Evolutionary conservation across 495 filamentous ascomycete genomes (phyloP).

Genomic region (Aspergillus asperescens): DNA sequence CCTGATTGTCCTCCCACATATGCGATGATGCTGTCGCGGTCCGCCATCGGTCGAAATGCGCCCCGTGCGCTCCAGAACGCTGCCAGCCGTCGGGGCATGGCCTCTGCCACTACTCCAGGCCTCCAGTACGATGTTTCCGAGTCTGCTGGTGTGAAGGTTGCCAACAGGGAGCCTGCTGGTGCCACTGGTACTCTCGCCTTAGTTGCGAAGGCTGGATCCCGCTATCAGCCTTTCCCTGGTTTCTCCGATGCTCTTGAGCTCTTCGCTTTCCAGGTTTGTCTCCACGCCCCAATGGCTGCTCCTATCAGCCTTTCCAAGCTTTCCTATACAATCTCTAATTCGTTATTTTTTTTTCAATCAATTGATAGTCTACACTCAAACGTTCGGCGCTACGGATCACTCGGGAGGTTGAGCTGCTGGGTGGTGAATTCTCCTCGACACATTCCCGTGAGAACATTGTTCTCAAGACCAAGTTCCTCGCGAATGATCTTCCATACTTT

Average conservation of each 20-base stretch:
- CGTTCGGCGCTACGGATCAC: conserved; percentile 86
- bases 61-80: conserved; percentile 62
- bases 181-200: conserved; percentile 85
- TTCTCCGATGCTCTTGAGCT: conserved; percentile 83
- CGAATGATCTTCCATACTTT: conserved; percentile 95
- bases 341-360: conserved; percentile 1
- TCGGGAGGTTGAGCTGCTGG: conserved; percentile 91
- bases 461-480: conserved; percentile 86
- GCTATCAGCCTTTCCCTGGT: conserved; percentile 85
- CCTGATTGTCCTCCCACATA: conserved; percentile 37
- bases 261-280: conserved; percentile 91
- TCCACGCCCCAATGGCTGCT: conserved; percentile 21
- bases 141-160: conserved; percentile 81
- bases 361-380: conserved; percentile 68
- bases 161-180: conserved; percentile 78
- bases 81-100: conserved; percentile 64
- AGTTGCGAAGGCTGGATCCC: conserved; percentile 86
- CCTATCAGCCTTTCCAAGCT: neutral
- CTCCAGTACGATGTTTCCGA: conserved; percentile 86
- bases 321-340: conserved; percentile 1
- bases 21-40: conserved; percentile 79
- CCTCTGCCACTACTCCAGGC: conserved; percentile 71
- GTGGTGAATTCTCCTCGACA: conserved; percentile 74
- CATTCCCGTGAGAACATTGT: conserved; percentile 91
- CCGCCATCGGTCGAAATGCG: conserved; percentile 70